Conservation (phyloP, 192 early-diverging fungal genomes). For the Umbelopsis vinacea region DNA sequence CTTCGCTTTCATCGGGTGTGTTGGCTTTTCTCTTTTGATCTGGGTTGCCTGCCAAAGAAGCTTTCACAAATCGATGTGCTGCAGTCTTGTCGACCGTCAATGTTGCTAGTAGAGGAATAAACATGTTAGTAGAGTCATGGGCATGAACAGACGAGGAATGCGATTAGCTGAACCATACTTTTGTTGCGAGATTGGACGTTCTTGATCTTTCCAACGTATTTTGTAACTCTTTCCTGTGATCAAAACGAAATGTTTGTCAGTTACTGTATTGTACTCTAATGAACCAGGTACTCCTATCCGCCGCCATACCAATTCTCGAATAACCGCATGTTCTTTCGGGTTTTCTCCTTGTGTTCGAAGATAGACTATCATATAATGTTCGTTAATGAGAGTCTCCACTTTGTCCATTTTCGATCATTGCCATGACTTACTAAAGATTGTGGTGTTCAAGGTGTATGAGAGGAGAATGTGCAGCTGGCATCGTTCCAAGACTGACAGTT, state of each 20-base stretch:
- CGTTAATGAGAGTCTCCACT: background rate
- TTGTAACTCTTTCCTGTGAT: constrained; percentile 27
- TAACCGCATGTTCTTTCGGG: constrained; percentile 36
- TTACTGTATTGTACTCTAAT: background rate
- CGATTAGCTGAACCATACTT: constrained; percentile 21
- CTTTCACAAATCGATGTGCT: constrained; percentile 35
- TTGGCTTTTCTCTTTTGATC: background rate
- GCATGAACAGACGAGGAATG: background rate
- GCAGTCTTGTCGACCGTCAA: constrained; percentile 35
- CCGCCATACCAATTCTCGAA: constrained; percentile 30
- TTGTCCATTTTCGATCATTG: background rate
- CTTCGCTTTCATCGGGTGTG: background rate
- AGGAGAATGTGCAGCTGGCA: constrained; percentile 37
- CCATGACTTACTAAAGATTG: constrained; percentile 35
- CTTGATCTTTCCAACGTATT: constrained; percentile 41
- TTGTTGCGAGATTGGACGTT: constrained; percentile 16
- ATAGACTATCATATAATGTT: constrained; percentile 28
- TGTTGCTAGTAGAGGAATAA: constrained; percentile 19
- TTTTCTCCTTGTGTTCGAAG: constrained; percentile 39
- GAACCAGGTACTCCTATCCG: background rate
- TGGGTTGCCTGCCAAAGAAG: constrained; percentile 17
- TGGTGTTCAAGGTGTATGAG: constrained; percentile 38
- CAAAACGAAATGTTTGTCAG: background rate
- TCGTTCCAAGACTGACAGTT: constrained; percentile 32
- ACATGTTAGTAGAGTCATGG: background rate